phyloP scores from a whole-genome alignment of 1,139 yeast genomes.

The Meyerozyma guilliermondii region DNA sequence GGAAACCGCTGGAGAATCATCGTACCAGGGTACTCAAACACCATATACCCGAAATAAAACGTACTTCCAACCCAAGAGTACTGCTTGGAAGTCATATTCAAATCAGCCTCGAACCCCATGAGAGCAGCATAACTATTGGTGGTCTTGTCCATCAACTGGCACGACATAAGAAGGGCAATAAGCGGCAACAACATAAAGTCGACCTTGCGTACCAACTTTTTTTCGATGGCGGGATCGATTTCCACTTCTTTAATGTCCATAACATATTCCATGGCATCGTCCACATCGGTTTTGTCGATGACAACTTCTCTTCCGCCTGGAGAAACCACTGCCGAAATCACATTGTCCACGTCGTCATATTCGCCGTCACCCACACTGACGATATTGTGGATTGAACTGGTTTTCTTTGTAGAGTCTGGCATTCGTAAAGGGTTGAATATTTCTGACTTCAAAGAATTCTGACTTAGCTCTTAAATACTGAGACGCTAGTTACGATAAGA shows the following conservation, averaged over 20 bases:
- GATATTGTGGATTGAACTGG: not conserved
- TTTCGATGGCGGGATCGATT: not conserved
- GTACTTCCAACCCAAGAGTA: constrained; percentile 46
- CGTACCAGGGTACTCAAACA: constrained; percentile 37
- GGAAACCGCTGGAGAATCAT: constrained; percentile 20
- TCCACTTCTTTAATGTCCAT: not conserved
- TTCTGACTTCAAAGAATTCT: too few species aligned
- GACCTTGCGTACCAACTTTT: constrained; percentile 17
- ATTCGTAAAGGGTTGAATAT: not conserved
- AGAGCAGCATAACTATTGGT: constrained; percentile 32
- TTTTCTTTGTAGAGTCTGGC: not conserved
- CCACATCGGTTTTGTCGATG: not conserved
- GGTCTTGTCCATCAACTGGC: constrained; percentile 16
- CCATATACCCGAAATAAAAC: constrained; percentile 41
- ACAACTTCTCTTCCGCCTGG: not conserved
- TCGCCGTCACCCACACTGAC: not conserved
- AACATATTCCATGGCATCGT: not conserved
- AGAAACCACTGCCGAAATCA: not conserved
- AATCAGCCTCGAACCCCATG: constrained; percentile 33
- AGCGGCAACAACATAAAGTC: constrained; percentile 17
- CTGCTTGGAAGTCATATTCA: constrained; percentile 27
- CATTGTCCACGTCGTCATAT: not conserved
- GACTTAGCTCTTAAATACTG: too few species aligned
- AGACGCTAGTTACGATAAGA: too few species aligned
- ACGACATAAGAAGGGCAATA: constrained; percentile 10